Percentiles rank a stretch among this genome's conserved stretches.
Conservation (phyloP, 2,329 filamentous ascomycete genomes). For the Rhynchosporium graminicola region DNA sequence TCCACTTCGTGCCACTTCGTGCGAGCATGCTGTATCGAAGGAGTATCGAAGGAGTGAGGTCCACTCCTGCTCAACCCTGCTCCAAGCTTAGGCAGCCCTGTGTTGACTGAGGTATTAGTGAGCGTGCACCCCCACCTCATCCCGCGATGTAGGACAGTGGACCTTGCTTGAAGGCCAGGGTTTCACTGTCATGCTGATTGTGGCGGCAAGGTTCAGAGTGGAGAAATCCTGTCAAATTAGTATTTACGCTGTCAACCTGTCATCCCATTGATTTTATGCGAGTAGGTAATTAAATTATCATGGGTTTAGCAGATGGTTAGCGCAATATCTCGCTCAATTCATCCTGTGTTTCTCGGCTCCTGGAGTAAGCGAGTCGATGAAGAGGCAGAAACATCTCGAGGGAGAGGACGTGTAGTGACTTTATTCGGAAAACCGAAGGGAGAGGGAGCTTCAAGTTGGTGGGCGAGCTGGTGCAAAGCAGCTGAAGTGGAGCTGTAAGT, state of each 20-base stretch:
- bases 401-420: neutral
- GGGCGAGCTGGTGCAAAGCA: neutral
- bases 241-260: neutral
- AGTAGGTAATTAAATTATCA: neutral
- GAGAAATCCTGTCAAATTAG: neutral
- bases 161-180: neutral
- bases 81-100: no score
- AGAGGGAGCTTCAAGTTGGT: neutral
- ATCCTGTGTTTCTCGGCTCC: neutral
- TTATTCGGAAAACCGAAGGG: neutral
- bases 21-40: neutral
- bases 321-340: conserved; percentile 2
- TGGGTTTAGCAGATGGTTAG: neutral
- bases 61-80: neutral
- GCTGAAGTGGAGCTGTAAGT: neutral
- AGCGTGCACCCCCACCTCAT: conserved; percentile 13
- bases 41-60: conserved; percentile 1
- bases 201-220: neutral
- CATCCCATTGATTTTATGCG: conserved; percentile 2
- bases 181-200: conserved; percentile 1
- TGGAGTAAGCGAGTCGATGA: neutral
- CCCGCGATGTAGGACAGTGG: conserved; percentile 14
- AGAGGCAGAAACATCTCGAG: neutral
- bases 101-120: neutral
- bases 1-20: neutral